Evolutionary conservation across 331 rosid genomes (phyloP), one percentile per base, ranked within the genome.

Genomic region (Erythrophleum ivorense): DNA sequence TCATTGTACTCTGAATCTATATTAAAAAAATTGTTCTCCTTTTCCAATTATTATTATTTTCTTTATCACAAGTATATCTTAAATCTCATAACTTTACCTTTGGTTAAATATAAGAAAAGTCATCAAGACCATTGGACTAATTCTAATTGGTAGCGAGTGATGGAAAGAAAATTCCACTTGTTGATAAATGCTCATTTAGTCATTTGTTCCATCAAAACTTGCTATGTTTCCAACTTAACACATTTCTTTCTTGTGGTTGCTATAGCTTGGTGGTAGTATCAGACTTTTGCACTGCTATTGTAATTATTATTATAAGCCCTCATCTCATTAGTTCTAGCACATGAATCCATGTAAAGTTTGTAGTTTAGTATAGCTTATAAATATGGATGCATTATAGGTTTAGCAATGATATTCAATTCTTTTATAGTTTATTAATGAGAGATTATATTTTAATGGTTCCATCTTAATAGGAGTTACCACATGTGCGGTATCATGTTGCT

Each of bases 401-500:
- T 50, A 43, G 31, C 8, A 49, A 52, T 52, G 18, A 66, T 40
- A 3, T 19, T 40, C 15, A 7, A 14, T 58, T 75, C 9, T 43
- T 18, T 19, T 46, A 16, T 46, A 10, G 0, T 49, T 71, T 21
- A 46, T 48, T 72, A 58, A 73, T 67, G 33, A 78, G 43, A 52
- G 53, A 70, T 49, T 40, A 40, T 38, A 33, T 73, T 21, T 48
- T 52, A 71, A 50, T 74, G 55, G 82, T 75, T 78, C 53, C 57
- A 63, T 84, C 73, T 62, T 76, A 21, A 81, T 86, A 95, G 98
- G 99, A 95, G 85, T 82, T 89, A 7, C 99, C 99, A 9, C 33
- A 43, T 80, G 91, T 95, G 75, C 83, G 97, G 85, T 90, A 83
- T 86, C 96, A 83, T 59, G 64, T 88, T 75, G 82, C 94, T 85